These are phyloP conservation scores for Zostera marina DNA, from an alignment of 116 monocot species.

Conservation along the genomic window DNA sequence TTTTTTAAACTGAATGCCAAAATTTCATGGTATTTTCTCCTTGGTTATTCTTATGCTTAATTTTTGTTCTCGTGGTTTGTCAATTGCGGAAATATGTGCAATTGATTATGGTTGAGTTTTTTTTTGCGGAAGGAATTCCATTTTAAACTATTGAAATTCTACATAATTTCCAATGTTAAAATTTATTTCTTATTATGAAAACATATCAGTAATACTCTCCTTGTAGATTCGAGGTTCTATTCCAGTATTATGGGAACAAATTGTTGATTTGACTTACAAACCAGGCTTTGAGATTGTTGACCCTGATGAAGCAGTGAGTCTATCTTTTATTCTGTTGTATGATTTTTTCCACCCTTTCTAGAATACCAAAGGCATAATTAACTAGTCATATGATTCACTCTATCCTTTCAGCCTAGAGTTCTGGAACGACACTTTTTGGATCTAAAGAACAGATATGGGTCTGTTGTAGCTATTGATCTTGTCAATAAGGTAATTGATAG, in stretches of 20 bases:
- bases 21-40: too few relatives aligned
- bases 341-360: neutral
- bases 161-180: too few relatives aligned
- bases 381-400: neutral
- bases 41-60: too few relatives aligned
- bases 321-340: neutral
- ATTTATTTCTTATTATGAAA: too few relatives aligned
- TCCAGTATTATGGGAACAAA: conserved; percentile 96
- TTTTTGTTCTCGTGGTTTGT: too few relatives aligned
- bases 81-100: too few relatives aligned
- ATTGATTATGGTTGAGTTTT: too few relatives aligned
- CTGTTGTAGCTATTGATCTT: conserved; percentile 81
- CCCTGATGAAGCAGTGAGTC: conserved; percentile 68
- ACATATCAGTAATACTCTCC: conserved; percentile 4
- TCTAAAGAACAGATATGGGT: conserved; percentile 77
- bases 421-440: conserved; percentile 85
- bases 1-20: too few relatives aligned
- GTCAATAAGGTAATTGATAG: conserved; percentile 56
- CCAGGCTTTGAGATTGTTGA: conserved; percentile 74
- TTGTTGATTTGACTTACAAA: conserved; percentile 97
- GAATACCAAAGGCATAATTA: neutral
- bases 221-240: conserved; percentile 90
- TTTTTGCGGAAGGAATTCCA: too few relatives aligned
- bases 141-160: too few relatives aligned
- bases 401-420: conserved; percentile 47